phyloP scores from a whole-genome alignment of 2,329 filamentous ascomycete genomes.

The Penicillium hordei region DNA sequence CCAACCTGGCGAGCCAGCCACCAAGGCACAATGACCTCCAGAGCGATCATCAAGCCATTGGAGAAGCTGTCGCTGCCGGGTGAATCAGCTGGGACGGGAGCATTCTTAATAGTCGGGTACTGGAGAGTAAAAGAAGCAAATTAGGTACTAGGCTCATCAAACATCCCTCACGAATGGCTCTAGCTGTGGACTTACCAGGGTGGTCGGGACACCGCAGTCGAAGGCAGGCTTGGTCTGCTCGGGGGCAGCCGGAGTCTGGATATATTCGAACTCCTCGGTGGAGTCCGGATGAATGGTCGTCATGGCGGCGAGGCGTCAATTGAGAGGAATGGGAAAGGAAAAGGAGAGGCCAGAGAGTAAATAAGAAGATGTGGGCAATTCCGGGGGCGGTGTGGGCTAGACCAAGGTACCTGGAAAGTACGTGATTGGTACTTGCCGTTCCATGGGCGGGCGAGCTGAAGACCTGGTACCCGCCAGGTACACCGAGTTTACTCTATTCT shows the following conservation, averaged over 20 bases:
- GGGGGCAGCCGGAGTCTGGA: slow-evolving; percentile 61
- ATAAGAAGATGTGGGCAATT: slow-evolving; percentile 22
- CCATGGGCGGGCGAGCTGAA: slow-evolving; percentile 11
- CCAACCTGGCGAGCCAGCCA: slow-evolving; percentile 81
- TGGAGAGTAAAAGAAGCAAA: slow-evolving; percentile 38
- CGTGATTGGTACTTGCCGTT: slow-evolving; percentile 11
- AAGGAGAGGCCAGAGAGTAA: slow-evolving; percentile 23
- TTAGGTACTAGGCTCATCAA: slow-evolving; percentile 1
- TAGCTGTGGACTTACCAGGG: slow-evolving; percentile 51
- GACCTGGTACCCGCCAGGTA: slow-evolving; percentile 4
- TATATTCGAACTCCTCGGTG: slow-evolving; percentile 52
- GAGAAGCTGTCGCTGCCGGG: slow-evolving; percentile 83
- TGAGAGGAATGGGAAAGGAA: slow-evolving; percentile 24
- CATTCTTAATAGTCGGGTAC: slow-evolving; percentile 91
- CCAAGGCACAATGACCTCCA: slow-evolving; percentile 70
- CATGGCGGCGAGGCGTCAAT: slow-evolving; percentile 35
- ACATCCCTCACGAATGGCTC: slow-evolving; percentile 7
- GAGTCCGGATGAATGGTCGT: slow-evolving; percentile 47
- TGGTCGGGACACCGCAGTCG: slow-evolving; percentile 62
- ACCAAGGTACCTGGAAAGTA: slow-evolving; percentile 7
- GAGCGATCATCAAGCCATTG: slow-evolving; percentile 70
- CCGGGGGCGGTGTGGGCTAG: slow-evolving; percentile 22
- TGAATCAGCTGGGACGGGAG: slow-evolving; percentile 85
- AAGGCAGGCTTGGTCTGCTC: slow-evolving; percentile 52
- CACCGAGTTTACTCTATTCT: neutral